phyloP scores from a whole-genome alignment of 2,329 filamentous ascomycete genomes.

The Coniella vitis region DNA sequence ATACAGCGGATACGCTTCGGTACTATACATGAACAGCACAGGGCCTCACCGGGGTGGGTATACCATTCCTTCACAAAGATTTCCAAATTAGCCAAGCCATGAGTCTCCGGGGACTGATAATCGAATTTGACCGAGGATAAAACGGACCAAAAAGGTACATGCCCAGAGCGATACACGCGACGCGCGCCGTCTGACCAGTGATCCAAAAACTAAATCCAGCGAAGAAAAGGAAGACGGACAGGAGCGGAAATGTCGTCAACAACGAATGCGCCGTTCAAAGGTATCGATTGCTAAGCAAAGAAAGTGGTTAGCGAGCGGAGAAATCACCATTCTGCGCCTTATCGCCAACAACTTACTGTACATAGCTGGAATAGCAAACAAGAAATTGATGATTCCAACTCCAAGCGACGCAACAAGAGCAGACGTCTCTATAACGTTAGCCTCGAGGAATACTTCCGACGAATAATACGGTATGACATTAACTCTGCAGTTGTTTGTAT shows the following conservation, averaged over 20 bases:
- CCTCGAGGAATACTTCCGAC: conserved; percentile 52
- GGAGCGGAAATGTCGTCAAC: conserved; percentile 57
- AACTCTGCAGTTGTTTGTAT: conserved; percentile 45
- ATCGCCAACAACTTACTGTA: conserved; percentile 41
- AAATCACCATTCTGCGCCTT: too few relatives aligned
- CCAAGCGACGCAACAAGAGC: conserved; percentile 56
- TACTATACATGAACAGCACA: conserved; percentile 61
- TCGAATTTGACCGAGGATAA: too few relatives aligned
- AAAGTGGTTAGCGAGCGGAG: neutral
- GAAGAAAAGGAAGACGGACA: conserved; percentile 45
- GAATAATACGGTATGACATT: conserved; percentile 54
- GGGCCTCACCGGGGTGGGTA: conserved; percentile 55
- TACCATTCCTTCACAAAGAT: conserved; percentile 25
- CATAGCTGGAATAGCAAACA: conserved; percentile 54
- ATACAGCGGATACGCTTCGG: conserved; percentile 59
- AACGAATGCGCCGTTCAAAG: conserved; percentile 58
- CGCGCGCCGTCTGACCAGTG: conserved; percentile 29
- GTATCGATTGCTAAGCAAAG: conserved; percentile 48
- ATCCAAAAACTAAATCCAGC: conserved; percentile 42
- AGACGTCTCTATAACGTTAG: conserved; percentile 40
- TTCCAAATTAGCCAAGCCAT: neutral
- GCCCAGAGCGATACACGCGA: conserved; percentile 40
- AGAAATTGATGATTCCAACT: conserved; percentile 57
- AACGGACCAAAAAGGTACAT: conserved; percentile 44
- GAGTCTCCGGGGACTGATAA: neutral